A percentile compares a stretch with the other conserved stretches of the same genome.
Evolutionary conservation across 2,329 filamentous ascomycete genomes (phyloP).

Genomic region (Drechslerella dactyloides): DNA sequence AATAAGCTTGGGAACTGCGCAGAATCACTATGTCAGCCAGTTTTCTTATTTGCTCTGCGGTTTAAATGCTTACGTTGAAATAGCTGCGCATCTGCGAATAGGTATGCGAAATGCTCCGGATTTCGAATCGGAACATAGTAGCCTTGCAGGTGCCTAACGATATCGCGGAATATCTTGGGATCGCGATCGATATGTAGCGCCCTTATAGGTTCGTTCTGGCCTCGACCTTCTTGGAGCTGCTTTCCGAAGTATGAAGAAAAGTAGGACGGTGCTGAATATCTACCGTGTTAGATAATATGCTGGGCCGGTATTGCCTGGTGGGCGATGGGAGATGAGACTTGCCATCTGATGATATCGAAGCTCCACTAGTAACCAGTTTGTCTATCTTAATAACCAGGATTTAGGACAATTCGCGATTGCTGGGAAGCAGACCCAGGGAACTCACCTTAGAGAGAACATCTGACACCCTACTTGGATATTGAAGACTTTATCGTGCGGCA

Average conservation of each 20-base stretch:
- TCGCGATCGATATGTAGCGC: conserved; percentile 96
- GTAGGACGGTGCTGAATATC: conserved; percentile 82
- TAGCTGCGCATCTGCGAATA: conserved; percentile 95
- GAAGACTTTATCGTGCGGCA: conserved; percentile 47
- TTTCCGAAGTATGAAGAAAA: conserved; percentile 93
- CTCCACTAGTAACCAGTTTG: conserved; percentile 62
- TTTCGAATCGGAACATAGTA: conserved; percentile 85
- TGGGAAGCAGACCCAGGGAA: conserved; percentile 4
- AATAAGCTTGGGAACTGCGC: conserved; percentile 79
- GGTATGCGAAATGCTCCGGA: conserved; percentile 83
- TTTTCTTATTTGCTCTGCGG: background rate
- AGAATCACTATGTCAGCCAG: conserved; percentile 46
- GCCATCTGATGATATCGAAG: conserved; percentile 76
- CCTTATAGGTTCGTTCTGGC: conserved; percentile 68
- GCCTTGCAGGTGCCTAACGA: conserved; percentile 85
- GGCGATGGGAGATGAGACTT: conserved; percentile 59
- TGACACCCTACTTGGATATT: conserved; percentile 47
- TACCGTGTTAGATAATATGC: conserved; percentile 11
- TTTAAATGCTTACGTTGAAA: conserved; percentile 71
- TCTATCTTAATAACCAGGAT: conserved; percentile 41
- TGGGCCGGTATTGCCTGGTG: conserved; percentile 58
- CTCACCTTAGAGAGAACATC: conserved; percentile 47
- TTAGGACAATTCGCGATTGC: conserved; percentile 42
- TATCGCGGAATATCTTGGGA: conserved; percentile 84
- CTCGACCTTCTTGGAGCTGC: conserved; percentile 72